Base-by-base conservation (phyloP, 805 yeast species). In the Ogataea pilisensis region DNA sequence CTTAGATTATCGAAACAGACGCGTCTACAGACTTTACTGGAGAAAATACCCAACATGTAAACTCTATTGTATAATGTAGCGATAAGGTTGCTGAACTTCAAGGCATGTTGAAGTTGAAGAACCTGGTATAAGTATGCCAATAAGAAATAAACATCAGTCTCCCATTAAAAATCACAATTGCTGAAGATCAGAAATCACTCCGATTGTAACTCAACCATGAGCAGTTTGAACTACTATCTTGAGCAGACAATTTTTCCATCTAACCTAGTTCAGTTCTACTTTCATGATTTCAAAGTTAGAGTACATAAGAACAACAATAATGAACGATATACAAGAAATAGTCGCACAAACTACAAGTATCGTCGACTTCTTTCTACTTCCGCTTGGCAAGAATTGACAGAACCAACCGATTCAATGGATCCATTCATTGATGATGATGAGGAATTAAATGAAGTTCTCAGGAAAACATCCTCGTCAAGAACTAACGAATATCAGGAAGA, bases 171-270 rank as follows among this genome's bases (percentile, higher is more conserved):
- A n/a, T n/a, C n/a, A n/a, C n/a, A n/a, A n/a, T n/a, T n/a, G n/a
- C n/a, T n/a, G n/a, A n/a, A n/a, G n/a, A n/a, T n/a, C n/a, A n/a
- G n/a, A n/a, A n/a, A n/a, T n/a, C n/a, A n/a, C 11, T 9, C 6
- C 14, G 13, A 14, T 9, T 27, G 13, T 5, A 14, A 27, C 13
- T 9, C 13, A 9, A 13, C 14, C 29, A 29, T 16, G 31, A 16
- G 19, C 11, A 29, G 8, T 4, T 14, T 11, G 5, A 34, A 32
- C 8, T 46, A 47, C 34, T 57, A 48, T 27, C 33, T 53, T 16
- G 55, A 55, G 34, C 56, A 49, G 38, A 58, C 62, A 4, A 28
- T 59, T 8, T 40, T 53, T 17, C 50, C 57, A 3, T 57, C 63
- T 1, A 50, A 47, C 25, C 34, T 50, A 34, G 54, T 51, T 12